A percentile compares a stretch with the other conserved stretches of the same genome.
phyloP scores from a whole-genome alignment of 306 rosid species.

The Psophocarpus tetragonolobus region DNA sequence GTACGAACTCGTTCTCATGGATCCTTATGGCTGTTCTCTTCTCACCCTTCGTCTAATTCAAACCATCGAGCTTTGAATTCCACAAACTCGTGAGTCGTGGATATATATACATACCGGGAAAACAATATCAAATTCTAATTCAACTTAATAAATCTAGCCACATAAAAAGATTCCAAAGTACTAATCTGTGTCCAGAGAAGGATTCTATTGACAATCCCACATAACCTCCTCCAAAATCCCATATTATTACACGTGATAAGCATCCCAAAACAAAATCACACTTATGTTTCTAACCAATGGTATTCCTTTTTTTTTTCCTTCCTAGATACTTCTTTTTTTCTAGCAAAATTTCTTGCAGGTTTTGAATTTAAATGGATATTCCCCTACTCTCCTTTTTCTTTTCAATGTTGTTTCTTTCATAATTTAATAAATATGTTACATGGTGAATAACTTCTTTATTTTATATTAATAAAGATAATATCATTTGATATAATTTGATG shows the following conservation, averaged over 20 bases:
- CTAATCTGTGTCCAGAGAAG: background rate
- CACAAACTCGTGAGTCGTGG: no score
- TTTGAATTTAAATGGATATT: background rate
- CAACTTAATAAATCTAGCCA: background rate
- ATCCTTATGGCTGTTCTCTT: no score
- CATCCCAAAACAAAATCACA: background rate
- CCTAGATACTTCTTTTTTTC: background rate
- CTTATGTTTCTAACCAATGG: background rate
- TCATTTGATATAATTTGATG: conserved; percentile 17
- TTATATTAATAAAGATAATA: conserved; percentile 22
- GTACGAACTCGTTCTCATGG: no score
- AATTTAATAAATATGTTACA: background rate
- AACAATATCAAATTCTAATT: background rate
- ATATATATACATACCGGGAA: no score
- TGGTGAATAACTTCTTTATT: conserved; percentile 6
- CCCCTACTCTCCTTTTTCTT: background rate
- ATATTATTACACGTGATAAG: background rate
- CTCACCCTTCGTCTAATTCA: no score
- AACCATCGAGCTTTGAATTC: no score
- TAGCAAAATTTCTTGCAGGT: background rate
- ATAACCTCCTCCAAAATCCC: background rate
- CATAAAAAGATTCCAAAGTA: background rate
- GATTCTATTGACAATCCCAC: background rate
- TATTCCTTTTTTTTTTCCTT: background rate
- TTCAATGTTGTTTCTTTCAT: conserved; percentile 18